phyloP scores from a whole-genome alignment of 2,329 filamentous ascomycete species.

The Sporothrix dimorphospora region DNA sequence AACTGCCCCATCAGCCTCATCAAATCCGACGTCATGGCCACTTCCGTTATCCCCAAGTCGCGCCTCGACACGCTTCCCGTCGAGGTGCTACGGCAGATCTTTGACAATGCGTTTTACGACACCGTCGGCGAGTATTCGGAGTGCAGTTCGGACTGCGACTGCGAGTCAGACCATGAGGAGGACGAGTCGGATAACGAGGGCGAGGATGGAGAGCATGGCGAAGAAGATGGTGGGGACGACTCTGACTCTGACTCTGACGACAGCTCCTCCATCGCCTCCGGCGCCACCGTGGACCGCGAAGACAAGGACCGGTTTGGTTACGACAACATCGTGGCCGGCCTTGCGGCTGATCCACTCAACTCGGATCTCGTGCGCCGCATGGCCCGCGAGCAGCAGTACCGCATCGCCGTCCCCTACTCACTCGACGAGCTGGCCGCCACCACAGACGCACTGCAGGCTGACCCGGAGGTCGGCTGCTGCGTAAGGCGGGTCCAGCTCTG shows the following conservation, averaged over 20 bases:
- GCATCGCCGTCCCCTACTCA: not conserved
- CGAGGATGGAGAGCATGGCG: too few relatives aligned
- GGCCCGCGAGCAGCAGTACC: not conserved
- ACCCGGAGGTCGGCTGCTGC: not conserved
- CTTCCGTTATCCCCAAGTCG: not conserved
- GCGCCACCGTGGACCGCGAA: too few relatives aligned
- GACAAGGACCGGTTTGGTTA: not conserved
- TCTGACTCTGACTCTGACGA: too few relatives aligned
- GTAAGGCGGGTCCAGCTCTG: not conserved
- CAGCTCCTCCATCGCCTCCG: too few relatives aligned
- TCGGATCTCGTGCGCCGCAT: not conserved
- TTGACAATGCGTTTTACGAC: not conserved
- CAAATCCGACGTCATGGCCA: not conserved
- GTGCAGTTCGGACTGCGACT: not conserved
- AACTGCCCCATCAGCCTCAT: not conserved
- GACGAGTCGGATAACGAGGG: not conserved
- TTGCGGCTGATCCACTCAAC: not conserved
- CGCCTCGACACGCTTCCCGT: conserved; percentile 8
- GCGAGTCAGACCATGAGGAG: not conserved
- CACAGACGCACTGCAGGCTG: not conserved
- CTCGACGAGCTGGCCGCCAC: not conserved
- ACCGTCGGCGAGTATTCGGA: not conserved
- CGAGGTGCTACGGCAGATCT: not conserved
- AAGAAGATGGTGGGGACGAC: not conserved
- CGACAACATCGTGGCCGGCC: not conserved